phyloP scores from a whole-genome alignment of 1,139 yeast species.

The Kurtzmaniella quercitrusa region DNA sequence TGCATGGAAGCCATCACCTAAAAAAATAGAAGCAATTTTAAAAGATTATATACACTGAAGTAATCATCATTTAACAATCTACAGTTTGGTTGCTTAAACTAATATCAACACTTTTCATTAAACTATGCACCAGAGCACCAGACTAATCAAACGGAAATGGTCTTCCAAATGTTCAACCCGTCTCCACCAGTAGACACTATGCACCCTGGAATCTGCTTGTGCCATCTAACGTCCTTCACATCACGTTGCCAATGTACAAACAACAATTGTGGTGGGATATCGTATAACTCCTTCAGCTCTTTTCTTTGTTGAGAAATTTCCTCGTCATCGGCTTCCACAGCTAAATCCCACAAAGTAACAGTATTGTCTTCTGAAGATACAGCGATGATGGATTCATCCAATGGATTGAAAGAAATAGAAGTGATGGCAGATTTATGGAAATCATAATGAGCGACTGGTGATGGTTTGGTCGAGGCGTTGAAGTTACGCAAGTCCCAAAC shows the following conservation, averaged over 20 bases:
- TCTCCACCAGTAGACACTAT: constrained; percentile 93
- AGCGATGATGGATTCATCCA: constrained; percentile 92
- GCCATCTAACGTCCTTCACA: constrained; percentile 98
- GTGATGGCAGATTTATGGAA: constrained; percentile 95
- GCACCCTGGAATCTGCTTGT: constrained; percentile 93
- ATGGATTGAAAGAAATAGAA: constrained; percentile 89
- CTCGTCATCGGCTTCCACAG: constrained; percentile 96
- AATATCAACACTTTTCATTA: too few relatives aligned
- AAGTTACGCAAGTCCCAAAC: constrained; percentile 97
- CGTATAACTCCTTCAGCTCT: constrained; percentile 74
- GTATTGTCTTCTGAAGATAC: constrained; percentile 96
- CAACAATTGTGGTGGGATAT: constrained; percentile 91
- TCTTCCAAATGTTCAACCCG: constrained; percentile 93
- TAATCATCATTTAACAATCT: too few relatives aligned
- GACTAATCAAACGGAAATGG: constrained; percentile 86
- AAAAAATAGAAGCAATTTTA: too few relatives aligned
- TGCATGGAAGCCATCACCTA: too few relatives aligned
- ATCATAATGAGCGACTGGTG: constrained; percentile 87
- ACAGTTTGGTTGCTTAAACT: too few relatives aligned
- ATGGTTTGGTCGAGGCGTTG: constrained; percentile 52
- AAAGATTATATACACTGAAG: too few relatives aligned
- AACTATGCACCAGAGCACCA: too few relatives aligned
- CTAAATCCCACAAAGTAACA: constrained; percentile 94
- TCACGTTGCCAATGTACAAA: constrained; percentile 98
- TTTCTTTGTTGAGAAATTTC: constrained; percentile 76